Base-by-base conservation (phyloP, 805 yeast genomes). In the Suhomyces sp. region DNA sequence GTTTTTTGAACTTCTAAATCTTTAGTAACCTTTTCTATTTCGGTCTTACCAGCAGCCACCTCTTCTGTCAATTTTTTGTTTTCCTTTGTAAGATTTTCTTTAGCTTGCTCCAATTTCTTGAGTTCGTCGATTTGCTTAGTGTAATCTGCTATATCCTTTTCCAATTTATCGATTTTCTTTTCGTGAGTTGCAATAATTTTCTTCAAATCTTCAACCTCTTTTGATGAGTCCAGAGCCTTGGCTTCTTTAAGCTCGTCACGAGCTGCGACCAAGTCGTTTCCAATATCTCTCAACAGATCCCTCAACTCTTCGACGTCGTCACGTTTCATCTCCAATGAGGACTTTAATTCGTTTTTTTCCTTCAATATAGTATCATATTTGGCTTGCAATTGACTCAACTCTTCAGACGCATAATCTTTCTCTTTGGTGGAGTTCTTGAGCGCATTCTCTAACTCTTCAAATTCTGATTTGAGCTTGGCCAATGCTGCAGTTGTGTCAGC, bases 271-370 rank as follows among this genome's bases (percentile, higher is more conserved):
- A 91, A 73, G 47, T 89, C 96, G 60, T 87, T 81, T 1, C 97
- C 97, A 24, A 91, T 77, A 51, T 81, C 83, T 56, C 79, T 79
- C 49, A 92, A 65, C 89, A 86, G 88, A 52, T 90, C 97, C 60
- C 84, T 81, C 48, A 87, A 74, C 48, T 75, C 78, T 45, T 83
- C 90, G 15, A 90, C 70, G 60, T 91, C 96, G 50, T 82, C 87
- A 10, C 62, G 52, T 53, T 83, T 83, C 7, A 61, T 44, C 31
- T 65, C 68, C n/a, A 82, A 51, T 6, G 68, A 66, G 3, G 57
- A 49, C 27, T 64, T 70, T 3, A 68, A 49, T 9, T 61, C 61
- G 12, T 43, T 60, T 51, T 44, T 61, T 44, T 45, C 52, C 44
- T 50, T 31, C 41, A 48, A 8, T n/a, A 50, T 41, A 3, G 27